Conservation (phyloP, 371 early-diverging fungal genomes). For the Choanephora cucurbitarum region DNA sequence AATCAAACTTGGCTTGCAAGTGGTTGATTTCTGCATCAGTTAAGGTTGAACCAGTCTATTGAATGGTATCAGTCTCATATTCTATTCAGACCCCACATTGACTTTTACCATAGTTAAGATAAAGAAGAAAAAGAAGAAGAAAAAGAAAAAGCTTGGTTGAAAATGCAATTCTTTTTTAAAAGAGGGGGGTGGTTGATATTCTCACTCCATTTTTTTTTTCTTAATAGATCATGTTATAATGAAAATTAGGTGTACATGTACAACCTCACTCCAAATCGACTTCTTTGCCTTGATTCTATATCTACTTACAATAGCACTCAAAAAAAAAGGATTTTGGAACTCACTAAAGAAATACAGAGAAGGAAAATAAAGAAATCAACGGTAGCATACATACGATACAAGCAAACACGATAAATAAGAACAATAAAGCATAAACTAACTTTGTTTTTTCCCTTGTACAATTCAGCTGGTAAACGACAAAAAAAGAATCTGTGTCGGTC, state of each 20-base stretch:
- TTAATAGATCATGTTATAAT: constrained; percentile 11
- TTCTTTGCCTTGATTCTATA: too few species aligned
- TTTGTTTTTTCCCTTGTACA: too few species aligned
- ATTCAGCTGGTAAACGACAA: too few species aligned
- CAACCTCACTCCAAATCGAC: constrained; percentile 18
- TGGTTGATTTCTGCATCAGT: constrained; percentile 29
- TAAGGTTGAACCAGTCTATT: constrained; percentile 16
- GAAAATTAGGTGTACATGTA: constrained; percentile 5
- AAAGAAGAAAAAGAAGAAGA: background rate
- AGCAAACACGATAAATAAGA: too few species aligned
- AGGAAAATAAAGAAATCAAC: background rate
- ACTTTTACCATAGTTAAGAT: constrained; percentile 15
- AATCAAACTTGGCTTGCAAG: constrained; percentile 23
- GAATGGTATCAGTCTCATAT: too few species aligned
- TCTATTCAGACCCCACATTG: too few species aligned
- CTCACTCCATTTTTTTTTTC: constrained; percentile 1
- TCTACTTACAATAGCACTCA: background rate
- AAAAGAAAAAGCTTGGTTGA: constrained; percentile 4
- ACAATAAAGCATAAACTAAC: too few species aligned
- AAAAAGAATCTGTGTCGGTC: too few species aligned
- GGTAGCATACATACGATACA: too few species aligned
- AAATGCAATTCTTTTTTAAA: constrained; percentile 6
- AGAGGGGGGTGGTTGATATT: constrained; percentile 4
- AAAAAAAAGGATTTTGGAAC: too few species aligned
- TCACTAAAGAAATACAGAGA: too few species aligned